Evolutionary conservation across 78 protist genomes (phyloP).

Genomic region (Emiliania huxleyi): DNA sequence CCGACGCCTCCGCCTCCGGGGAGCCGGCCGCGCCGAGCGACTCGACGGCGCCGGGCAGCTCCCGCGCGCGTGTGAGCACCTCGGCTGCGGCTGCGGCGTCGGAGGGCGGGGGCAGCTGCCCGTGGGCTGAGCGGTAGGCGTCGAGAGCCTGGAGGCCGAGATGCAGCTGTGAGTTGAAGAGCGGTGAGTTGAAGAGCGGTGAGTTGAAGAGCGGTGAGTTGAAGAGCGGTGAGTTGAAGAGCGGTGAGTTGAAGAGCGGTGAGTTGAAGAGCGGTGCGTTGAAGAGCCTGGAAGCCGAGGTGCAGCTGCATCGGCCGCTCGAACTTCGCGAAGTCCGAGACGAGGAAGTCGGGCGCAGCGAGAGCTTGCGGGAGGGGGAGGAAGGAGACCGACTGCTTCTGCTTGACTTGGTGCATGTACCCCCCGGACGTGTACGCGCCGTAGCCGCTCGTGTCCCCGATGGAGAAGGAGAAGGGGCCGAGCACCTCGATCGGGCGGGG

Average conservation of each 20-base stretch:
- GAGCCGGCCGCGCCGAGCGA: constrained; percentile 15
- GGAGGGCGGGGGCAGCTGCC: constrained; percentile 61
- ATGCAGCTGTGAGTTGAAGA: constrained; percentile 70
- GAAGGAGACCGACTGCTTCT: constrained; percentile 50
- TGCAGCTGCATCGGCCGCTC: constrained; percentile 69
- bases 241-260: too few relatives aligned
- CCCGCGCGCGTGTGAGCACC: constrained; percentile 53
- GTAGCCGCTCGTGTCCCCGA: constrained; percentile 75
- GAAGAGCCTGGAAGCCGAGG: constrained; percentile 71
- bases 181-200: too few relatives aligned
- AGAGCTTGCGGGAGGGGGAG: constrained; percentile 60
- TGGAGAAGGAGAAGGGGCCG: constrained; percentile 63
- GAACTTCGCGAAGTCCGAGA: constrained; percentile 78
- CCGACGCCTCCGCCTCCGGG: background rate
- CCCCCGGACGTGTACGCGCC: constrained; percentile 78
- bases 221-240: too few relatives aligned
- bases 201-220: too few relatives aligned
- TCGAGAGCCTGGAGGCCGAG: constrained; percentile 67
- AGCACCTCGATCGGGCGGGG: constrained; percentile 49
- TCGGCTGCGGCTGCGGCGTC: constrained; percentile 49
- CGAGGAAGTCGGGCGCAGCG: constrained; percentile 60
- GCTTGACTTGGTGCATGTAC: constrained; percentile 84
- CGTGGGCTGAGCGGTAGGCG: constrained; percentile 25
- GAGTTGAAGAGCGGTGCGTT: too few relatives aligned
- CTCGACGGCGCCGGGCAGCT: constrained; percentile 11